Conservation (phyloP, 371 early-diverging fungal species). For the Chytridium lagenaria region DNA sequence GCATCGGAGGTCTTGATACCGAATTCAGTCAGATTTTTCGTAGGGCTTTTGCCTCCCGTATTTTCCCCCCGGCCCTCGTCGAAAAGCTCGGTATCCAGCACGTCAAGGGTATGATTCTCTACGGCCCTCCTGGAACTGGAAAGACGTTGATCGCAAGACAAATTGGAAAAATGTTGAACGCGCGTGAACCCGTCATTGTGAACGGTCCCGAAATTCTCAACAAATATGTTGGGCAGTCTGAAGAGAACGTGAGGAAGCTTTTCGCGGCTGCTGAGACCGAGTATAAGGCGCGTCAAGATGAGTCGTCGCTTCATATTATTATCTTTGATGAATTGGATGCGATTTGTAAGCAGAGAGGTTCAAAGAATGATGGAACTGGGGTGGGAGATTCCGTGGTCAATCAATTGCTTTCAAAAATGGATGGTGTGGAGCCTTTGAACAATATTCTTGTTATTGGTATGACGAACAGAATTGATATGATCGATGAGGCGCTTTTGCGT, state of each 20-base stretch:
- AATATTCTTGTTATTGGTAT: constrained; percentile 98
- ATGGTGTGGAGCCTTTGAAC: constrained; percentile 97
- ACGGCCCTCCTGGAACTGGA: constrained; percentile 95
- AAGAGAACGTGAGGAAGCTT: constrained; percentile 98
- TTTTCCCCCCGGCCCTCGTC: constrained; percentile 95
- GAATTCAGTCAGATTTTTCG: constrained; percentile 99
- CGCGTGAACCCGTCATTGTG: constrained; percentile 96
- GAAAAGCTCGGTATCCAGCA: constrained; percentile 98
- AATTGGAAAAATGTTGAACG: constrained; percentile 98
- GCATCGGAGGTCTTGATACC: constrained; percentile 98
- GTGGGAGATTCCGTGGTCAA: constrained; percentile 99
- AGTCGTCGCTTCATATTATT: constrained; percentile 95
- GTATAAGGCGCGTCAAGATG: constrained; percentile 95
- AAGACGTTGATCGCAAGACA: constrained; percentile 99
- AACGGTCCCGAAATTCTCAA: constrained; percentile 99
- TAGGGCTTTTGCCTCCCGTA: constrained; percentile 99
- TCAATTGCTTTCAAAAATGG: constrained; percentile 98
- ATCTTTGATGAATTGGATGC: constrained; percentile 99
- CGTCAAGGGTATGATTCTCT: constrained; percentile 84
- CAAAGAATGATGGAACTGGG: constrained; percentile 91
- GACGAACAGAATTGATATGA: constrained; percentile 99
- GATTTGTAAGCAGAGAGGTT: constrained; percentile 98
- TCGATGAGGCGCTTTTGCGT: constrained; percentile 96
- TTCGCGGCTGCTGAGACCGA: constrained; percentile 98
- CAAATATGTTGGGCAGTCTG: constrained; percentile 99